Base-by-base conservation (phyloP, 2,329 filamentous ascomycete species). In the Tympanopsis confertula region DNA sequence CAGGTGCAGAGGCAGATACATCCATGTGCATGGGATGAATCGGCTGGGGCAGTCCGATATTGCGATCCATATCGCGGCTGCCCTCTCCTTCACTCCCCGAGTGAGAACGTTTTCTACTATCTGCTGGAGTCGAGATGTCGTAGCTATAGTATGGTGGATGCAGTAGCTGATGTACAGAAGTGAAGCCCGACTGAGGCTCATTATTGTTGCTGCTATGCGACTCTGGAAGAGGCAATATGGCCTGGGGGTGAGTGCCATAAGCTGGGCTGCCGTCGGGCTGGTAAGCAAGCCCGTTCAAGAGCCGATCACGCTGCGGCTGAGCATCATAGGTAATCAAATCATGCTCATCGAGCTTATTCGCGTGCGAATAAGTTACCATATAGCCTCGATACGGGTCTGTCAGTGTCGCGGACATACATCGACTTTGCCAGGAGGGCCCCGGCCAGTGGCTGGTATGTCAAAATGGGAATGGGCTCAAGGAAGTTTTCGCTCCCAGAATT, bases 321-420 rank as follows among this genome's bases (percentile, higher is more conserved):
- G 7, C 7, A 7, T 33, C 10, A 15, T 33, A 33, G 30, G 30
- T 17, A 18, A 33, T 10, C 17, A 18, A 13, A 13, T 17, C 30
- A 33, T 33, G 30, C 10, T 18, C 15, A 13, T 33, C 30, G 12
- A 7, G 30, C 15, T 33, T 33, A 7, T 10, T 15, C 10, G 12
- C 10, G 15, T 33, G 15, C 10, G 30, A 13, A 18, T 33, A 33
- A 17, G 10, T 15, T 7, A 33, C 7, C 7, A 15, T 15, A 17
- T 33, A 33, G 7, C 17, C 30, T 33, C 30, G 30, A 18, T 33
- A 33, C 30, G 30, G 30, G 15, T 33, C 15, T 18, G 30, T 15
- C 30, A 10, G 30, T 18, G 30, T 33, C 30, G 15, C 30, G 15
- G 30, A 33, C 30, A 33, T 33, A 33, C 30, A 33, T 33, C 30